Evolutionary conservation across 768 basidiomycete species (phyloP).

Genomic region (Leccinum aurantiacum): DNA sequence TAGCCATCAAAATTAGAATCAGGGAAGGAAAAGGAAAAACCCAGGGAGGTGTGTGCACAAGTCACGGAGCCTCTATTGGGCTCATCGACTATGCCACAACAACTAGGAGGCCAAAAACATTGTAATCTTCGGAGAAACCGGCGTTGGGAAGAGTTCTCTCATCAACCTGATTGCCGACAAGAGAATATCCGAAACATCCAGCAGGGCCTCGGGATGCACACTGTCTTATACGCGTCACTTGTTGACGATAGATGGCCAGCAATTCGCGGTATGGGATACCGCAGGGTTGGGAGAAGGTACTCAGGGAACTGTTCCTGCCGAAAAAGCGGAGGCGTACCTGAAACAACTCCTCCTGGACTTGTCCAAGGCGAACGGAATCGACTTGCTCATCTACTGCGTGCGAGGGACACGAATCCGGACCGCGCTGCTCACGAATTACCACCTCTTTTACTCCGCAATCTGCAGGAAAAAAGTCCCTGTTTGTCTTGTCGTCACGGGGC

Average conservation of each 20-base stretch:
- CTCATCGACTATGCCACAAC: background rate
- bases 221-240: constrained; percentile 4
- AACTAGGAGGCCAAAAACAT: constrained; percentile 10
- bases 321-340: constrained; percentile 30
- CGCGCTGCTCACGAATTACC: constrained; percentile 35
- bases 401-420: constrained; percentile 22
- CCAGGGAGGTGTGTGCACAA: constrained; percentile 12
- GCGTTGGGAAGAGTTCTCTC: no score
- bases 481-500: constrained; percentile 38
- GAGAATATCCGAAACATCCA: constrained; percentile 18
- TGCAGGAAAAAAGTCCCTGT: constrained; percentile 40
- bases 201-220: constrained; percentile 24
- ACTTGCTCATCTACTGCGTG: constrained; percentile 32
- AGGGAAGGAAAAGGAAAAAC: background rate
- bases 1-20: constrained; percentile 1
- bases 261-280: constrained; percentile 26
- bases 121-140: no score
- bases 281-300: constrained; percentile 27
- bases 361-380: constrained; percentile 12
- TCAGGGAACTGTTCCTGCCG: constrained; percentile 22
- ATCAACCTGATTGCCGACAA: no score
- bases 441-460: constrained; percentile 39
- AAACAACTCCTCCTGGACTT: constrained; percentile 26
- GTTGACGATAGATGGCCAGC: constrained; percentile 12
- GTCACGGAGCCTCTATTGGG: background rate